Evolutionary conservation across 2,329 filamentous ascomycete genomes (phyloP), one percentile per base, ranked within the genome.

Genomic region (Cladobotryum mycophilum): DNA sequence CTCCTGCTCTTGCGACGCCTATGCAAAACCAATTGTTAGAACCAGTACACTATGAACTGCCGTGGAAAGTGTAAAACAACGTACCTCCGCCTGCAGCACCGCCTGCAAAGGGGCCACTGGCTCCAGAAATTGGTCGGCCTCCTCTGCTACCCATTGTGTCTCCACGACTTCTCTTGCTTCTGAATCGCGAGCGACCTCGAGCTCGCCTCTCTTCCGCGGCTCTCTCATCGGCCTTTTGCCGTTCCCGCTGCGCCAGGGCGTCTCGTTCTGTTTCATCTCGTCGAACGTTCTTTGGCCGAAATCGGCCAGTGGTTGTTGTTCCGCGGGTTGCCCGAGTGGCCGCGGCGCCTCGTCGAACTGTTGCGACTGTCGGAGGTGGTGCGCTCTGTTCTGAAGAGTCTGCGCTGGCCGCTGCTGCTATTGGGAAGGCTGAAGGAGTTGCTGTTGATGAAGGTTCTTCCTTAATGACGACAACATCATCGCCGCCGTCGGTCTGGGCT

Each of bases 221-320:
- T 44, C 68, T 65, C 45, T 71, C 68, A 34, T 55, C 67, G 2
- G 70, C 69, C 54, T 74, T 74, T 51, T 71, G 65, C 48, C 70
- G 66, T 53, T 74, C 71, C 48, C 71, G 66, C 12, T 70, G 65
- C 42, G 75, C 75, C 9, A 78, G 62, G 46, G 58, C 69, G 48
- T 76, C 73, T 59, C 76, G 66, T 47, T 77, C 74, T 6, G 71
- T 70, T 49, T 76, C 75, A 63, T 78, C 74, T 69, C 76, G 66
- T 48, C 76, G 70, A 44, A 76, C 60, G 52, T 72, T 74, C 56
- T 71, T 76, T 30, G 76, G 76, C 47, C 69, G 70, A 47, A 78
- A 76, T 36, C 75, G 68, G 37, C 66, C 67, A 9, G 61, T 53
- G 13, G 69, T 59, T 5, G 67, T 62, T 35, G 65, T 57, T 7